Base-by-base conservation (phyloP, 768 basidiomycete species). In the Cystofilobasidium capitatum region DNA sequence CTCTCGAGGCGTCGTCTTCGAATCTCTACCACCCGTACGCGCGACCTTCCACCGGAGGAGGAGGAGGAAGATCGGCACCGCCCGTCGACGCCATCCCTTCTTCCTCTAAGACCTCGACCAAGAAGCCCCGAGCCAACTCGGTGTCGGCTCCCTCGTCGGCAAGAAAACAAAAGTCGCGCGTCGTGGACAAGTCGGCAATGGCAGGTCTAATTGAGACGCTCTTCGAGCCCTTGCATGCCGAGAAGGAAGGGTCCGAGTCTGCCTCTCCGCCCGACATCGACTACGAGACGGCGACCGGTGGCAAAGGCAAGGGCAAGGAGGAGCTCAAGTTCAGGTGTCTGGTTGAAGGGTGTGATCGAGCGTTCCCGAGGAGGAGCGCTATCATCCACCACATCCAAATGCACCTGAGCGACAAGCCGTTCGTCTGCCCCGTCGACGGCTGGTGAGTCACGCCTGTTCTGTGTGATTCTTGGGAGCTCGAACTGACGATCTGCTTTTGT, bases 321-420 rank as follows among this genome's bases (percentile, higher is more conserved):
- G 59, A 63, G 16, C 72, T 72, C 66, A 71, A 71, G 35, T 76
- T 75, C 69, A 65, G 71, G 26, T 76, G 75, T 45, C 39, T 74
- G 36, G 74, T 76, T 40, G 72, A 71, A 31, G 75, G 71, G 10
- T 76, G 75, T 65, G 73, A 69, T 24, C 68, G 74, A 14, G 66
- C 54, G 3, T 76, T 75, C 69, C 74, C 74, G 10, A 35, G 75
- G 20, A 71, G 74, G 72, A 76, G 75, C 58, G 80, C 80, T 17
- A 78, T 79, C 49, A 74, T 77, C 65, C 74, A 72, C 44, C 80
- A 80, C 71, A 78, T 80, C 61, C 79, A 80, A 69, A 79, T 78
- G 40, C 80, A 80, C 69, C 71, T 80, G 20, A 78, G 79, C 68
- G 78, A 79, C 74, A 80, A 79, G 74, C 80, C 79, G 16, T 79